phyloP scores from a whole-genome alignment of 352 stramenopile genomes.

The Phytophthora boehmeriae region DNA sequence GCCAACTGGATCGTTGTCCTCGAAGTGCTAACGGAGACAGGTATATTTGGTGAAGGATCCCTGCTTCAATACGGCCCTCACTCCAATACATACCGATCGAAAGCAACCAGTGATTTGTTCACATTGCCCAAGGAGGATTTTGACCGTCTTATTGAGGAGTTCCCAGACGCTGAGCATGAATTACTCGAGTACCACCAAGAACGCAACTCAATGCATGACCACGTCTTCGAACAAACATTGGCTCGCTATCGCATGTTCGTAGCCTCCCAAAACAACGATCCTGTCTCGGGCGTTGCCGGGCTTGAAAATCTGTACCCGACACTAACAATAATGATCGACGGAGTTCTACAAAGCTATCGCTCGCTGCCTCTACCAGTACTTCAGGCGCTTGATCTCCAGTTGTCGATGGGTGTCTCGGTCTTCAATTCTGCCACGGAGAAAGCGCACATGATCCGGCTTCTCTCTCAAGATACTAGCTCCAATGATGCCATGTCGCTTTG shows the following conservation, averaged over 20 bases:
- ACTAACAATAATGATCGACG: conserved; percentile 67
- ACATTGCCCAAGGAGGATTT: conserved; percentile 84
- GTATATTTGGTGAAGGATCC: conserved; percentile 72
- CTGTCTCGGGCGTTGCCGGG: conserved; percentile 53
- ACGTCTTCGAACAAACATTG: conserved; percentile 73
- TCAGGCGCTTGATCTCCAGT: conserved; percentile 64
- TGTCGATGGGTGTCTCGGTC: conserved; percentile 79
- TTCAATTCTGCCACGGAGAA: conserved; percentile 80
- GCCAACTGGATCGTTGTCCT: conserved; percentile 74
- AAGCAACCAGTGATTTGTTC: conserved; percentile 77
- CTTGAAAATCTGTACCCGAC: conserved; percentile 78
- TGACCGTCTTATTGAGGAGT: conserved; percentile 79
- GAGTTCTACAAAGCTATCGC: conserved; percentile 62
- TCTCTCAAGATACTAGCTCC: conserved; percentile 41
- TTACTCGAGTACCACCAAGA: conserved; percentile 67
- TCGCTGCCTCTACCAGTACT: conserved; percentile 64
- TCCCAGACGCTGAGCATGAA: conserved; percentile 69
- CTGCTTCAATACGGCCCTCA: conserved; percentile 78
- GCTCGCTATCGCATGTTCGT: conserved; percentile 70
- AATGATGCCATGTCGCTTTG: conserved; percentile 10
- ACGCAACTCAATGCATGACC: conserved; percentile 64
- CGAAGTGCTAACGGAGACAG: conserved; percentile 72
- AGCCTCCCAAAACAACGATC: conserved; percentile 59
- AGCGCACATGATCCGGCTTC: conserved; percentile 65
- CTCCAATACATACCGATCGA: conserved; percentile 77